Conservation (phyloP, 208 protist genomes). For the Acanthamoeba healyi region DNA sequence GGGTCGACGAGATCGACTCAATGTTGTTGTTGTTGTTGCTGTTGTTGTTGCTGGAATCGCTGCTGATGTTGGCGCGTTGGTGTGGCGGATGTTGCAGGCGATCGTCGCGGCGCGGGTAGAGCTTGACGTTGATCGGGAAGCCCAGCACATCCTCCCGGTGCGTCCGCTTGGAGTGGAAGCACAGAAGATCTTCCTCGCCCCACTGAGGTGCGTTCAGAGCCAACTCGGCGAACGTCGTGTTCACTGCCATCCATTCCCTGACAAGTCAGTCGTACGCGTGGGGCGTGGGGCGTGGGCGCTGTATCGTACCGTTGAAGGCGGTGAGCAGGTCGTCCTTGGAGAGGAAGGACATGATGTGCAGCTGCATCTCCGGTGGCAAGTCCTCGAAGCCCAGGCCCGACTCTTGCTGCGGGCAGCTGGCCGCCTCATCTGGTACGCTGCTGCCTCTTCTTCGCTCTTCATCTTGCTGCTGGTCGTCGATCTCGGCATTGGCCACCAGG, state of each 20-base stretch:
- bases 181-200: neutral
- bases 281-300: neutral
- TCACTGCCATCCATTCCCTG: neutral
- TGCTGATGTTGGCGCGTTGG: neutral
- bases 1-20: neutral
- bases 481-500: neutral
- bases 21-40: neutral
- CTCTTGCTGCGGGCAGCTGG: neutral
- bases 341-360: conserved; percentile 33
- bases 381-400: neutral
- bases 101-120: neutral
- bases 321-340: neutral
- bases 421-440: neutral
- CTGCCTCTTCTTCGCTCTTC: neutral
- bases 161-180: conserved; percentile 52
- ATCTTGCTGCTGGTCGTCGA: neutral
- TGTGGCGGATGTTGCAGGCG: neutral
- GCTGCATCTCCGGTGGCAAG: conserved; percentile 16
- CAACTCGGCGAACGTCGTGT: neutral
- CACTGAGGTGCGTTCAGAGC: neutral
- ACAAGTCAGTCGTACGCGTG: neutral
- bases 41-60: neutral
- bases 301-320: neutral
- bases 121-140: neutral
- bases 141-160: neutral